Base-by-base conservation (phyloP, 1,284 basidiomycete species). In the Puccinia horiana region DNA sequence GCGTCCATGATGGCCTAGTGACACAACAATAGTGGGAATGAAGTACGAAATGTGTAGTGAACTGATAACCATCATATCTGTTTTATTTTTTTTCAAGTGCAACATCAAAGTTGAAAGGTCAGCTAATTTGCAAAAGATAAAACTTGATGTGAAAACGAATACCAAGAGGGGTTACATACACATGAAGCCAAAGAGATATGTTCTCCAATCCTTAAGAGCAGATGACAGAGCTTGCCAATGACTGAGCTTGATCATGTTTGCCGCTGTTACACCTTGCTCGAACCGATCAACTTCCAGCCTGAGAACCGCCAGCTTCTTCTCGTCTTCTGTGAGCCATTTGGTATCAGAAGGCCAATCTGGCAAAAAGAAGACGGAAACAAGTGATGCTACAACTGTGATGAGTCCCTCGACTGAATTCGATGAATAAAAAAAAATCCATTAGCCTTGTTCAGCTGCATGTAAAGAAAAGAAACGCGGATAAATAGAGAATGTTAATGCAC, bases 41-140 rank as follows among this genome's bases (percentile, higher is more conserved):
- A 89, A 89, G 86, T 89, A 89, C 83, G 88, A 88, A 75, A 89
- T 88, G 5, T 88, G 88, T 83, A 88, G 88, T 23, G 88, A 85
- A 76, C 88, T 88, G 1, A 40, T n/a, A 52, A 79, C 35, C 76
- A 70, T 67, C 16, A 67, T 49, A 54, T 79, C 76, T 77, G 37
- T 1, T 14, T 16, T 47, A n/a, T n/a, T 14, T 32, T 23, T 26
- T 35, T 42, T 49, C 16, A 35, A n/a, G 47, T 26, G 37, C 16
- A 63, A 47, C 42, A 40, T 72, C 11, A 18, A 12, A 44, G 26
- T 77, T n/a, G 23, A 12, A 18, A 54, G 18, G 56, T 32, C 37
- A 69, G 42, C 37, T 69, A 3, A n/a, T 11, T 47, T 52, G 29
- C 20, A 44, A 49, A 32, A 29, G 5, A 8, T 35, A 40, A 23